Evolutionary conservation across 495 filamentous ascomycete genomes (phyloP).

Genomic region (Penicillium cataractarum): DNA sequence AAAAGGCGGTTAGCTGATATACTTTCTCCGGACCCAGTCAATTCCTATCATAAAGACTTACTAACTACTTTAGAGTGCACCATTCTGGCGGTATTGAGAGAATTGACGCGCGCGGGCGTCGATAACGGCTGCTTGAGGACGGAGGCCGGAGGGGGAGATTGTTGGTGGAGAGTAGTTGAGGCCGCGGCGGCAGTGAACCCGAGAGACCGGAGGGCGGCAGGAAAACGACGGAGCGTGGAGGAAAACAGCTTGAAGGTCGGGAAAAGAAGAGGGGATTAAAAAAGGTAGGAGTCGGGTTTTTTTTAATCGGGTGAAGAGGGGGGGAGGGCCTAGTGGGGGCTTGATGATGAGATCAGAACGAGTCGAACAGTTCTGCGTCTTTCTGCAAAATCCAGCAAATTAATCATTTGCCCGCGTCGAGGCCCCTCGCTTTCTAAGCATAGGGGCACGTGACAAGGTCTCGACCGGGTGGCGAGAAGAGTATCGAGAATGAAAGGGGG

Average conservation of each 20-base stretch:
- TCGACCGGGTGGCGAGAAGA: conserved; percentile 16
- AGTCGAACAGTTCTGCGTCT: conserved; percentile 13
- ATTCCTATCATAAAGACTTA: conserved; percentile 44
- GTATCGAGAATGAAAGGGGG: background rate
- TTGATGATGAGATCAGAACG: conserved; percentile 23
- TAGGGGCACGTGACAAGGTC: conserved; percentile 25
- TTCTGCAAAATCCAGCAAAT: conserved; percentile 20
- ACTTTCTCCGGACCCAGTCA: background rate
- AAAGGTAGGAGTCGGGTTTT: conserved; percentile 20
- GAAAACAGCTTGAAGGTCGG: conserved; percentile 79
- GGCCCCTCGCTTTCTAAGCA: conserved; percentile 38
- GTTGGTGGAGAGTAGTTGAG: conserved; percentile 64
- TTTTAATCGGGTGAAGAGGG: conserved; percentile 18
- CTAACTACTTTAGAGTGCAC: conserved; percentile 84
- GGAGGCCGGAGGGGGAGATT: conserved; percentile 48
- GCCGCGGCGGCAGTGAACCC: conserved; percentile 64
- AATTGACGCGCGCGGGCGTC: conserved; percentile 50
- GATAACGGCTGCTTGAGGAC: conserved; percentile 39
- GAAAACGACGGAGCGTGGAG: conserved; percentile 68
- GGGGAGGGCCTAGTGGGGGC: conserved; percentile 24
- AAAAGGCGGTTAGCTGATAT: conserved; percentile 15
- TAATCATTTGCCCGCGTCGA: conserved; percentile 33
- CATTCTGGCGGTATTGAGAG: conserved; percentile 49
- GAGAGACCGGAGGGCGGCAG: conserved; percentile 64
- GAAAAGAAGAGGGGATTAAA: conserved; percentile 5